Conservation (phyloP, 2,329 filamentous ascomycete species). For the Mycocentrospora acerina region DNA sequence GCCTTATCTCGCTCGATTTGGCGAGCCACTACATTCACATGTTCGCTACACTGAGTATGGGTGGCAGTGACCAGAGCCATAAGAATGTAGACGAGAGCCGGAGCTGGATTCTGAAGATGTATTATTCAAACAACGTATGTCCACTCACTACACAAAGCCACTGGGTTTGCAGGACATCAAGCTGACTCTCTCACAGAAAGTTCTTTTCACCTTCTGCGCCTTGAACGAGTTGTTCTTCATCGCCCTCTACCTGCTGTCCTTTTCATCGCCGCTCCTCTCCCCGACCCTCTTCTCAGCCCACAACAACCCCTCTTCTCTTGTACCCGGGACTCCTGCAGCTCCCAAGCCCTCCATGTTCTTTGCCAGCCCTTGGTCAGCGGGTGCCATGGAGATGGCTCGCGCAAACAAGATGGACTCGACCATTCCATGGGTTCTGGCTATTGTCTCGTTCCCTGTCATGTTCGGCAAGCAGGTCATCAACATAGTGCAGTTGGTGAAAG, state of each 20-base stretch:
- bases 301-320: constrained; percentile 53
- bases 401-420: constrained; percentile 75
- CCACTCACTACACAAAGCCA: not conserved
- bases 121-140: constrained; percentile 94
- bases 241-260: constrained; percentile 93
- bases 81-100: constrained; percentile 89
- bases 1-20: constrained; percentile 86
- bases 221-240: constrained; percentile 98
- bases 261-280: constrained; percentile 85
- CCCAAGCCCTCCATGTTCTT: constrained; percentile 73
- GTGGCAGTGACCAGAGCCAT: constrained; percentile 76
- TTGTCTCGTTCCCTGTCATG: constrained; percentile 84
- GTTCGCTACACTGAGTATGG: constrained; percentile 92
- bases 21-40: constrained; percentile 99
- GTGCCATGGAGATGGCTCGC: constrained; percentile 83
- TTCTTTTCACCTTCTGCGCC: constrained; percentile 86
- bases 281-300: constrained; percentile 73
- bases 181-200: constrained; percentile 59
- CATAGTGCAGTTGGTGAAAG: constrained; percentile 89
- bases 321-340: constrained; percentile 69
- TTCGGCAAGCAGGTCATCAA: constrained; percentile 91
- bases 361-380: constrained; percentile 86
- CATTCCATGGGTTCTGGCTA: constrained; percentile 76
- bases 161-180: not conserved
- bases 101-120: constrained; percentile 88